Evolutionary conservation across 306 rosid species (phyloP), one percentile per base, ranked within the genome.

Genomic region (Morella rubra): DNA sequence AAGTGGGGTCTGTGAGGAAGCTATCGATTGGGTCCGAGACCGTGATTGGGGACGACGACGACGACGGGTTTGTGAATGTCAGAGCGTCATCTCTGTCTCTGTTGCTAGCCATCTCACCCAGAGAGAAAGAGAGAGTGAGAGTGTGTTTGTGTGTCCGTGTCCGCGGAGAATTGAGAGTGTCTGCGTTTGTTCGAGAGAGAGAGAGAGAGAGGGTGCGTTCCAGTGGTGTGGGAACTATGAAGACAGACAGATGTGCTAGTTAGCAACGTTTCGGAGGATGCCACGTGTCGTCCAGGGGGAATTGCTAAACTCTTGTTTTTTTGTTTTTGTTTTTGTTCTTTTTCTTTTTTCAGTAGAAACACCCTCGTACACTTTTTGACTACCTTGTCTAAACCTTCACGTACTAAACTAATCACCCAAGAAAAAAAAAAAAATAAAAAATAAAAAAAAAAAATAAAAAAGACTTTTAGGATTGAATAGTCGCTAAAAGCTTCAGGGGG

Each of bases 11-110:
- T 50, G 85, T n/a, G 60, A 88, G 96, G 73, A 80, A 93, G 50
- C 89, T 86, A 55, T 90, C 97, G 11, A 86, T 88, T 18, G 88
- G 89, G 85, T 90, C 98, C 0, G 96, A 94, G 55, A 86, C 91
- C 0, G 92, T 80, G 76, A 89, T 77, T n/a, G 98, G 98, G 0
- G 98, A 90, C 10, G 97, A 91, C 32, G 97, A 91, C 0, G 90
- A 86, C 4, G 96, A 89, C 14, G 91, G 90, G 84, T 88, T 90
- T 2, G 92, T 46, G 79, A 83, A 90, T 49, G 92, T 67, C 20
- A 92, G 84, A 20, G 86, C 44, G 45, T 91, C 97, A 24, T 88
- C 91, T 79, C 93, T 84, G n/a, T 90, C 93, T 81, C 95, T 80
- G 72, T 41, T 77, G 62, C 85, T 82, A 14, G 81, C 84, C 93